Evolutionary conservation across 768 basidiomycete species (phyloP).

Genomic region (Albatrellus ellisii): DNA sequence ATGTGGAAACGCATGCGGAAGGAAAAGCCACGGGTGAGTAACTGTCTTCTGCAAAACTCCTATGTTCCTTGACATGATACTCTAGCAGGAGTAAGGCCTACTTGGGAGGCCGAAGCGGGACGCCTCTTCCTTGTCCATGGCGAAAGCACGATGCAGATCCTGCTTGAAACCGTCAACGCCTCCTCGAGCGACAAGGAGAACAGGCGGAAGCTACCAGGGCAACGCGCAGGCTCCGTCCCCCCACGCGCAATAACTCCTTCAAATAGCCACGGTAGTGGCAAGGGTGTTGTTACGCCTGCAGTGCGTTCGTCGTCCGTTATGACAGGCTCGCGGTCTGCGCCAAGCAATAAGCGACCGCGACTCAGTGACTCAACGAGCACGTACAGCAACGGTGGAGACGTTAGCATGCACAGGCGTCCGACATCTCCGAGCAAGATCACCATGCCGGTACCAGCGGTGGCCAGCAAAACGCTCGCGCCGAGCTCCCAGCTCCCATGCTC

Average conservation of each 20-base stretch:
- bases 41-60: background rate
- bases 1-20: constrained; percentile 88
- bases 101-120: constrained; percentile 78
- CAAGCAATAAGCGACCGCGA: constrained; percentile 53
- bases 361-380: constrained; percentile 27
- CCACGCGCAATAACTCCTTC: constrained; percentile 49
- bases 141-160: constrained; percentile 61
- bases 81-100: constrained; percentile 81
- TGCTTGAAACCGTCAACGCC: constrained; percentile 54
- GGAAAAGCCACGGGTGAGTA: constrained; percentile 81
- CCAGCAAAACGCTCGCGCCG: constrained; percentile 5
- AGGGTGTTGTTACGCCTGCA: constrained; percentile 45
- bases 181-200: constrained; percentile 78
- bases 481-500: constrained; percentile 30
- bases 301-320: constrained; percentile 40
- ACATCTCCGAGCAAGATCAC: constrained; percentile 14
- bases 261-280: constrained; percentile 18
- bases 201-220: constrained; percentile 2
- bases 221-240: constrained; percentile 43
- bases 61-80: background rate
- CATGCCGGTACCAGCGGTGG: constrained; percentile 13
- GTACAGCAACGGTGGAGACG: too few species aligned
- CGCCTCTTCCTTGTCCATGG: constrained; percentile 78
- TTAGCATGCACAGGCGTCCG: background rate
- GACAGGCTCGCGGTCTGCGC: constrained; percentile 30